Base-by-base conservation (phyloP, 2,329 filamentous ascomycete species). In the Tolypocladium paradoxum region DNA sequence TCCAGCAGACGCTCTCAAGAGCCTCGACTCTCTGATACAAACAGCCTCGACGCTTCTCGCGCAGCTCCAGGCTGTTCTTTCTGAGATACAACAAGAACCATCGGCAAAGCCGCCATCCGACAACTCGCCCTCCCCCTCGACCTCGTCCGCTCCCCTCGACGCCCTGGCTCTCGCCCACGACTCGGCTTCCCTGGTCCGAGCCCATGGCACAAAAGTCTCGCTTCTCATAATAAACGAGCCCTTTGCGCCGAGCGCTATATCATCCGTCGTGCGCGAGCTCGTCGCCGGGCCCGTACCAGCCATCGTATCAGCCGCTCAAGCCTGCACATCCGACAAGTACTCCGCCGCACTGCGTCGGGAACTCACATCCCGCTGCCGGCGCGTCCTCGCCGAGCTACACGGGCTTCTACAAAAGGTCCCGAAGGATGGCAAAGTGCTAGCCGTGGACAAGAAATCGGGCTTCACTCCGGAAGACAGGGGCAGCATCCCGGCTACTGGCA, bases 151-250 rank as follows among this genome's bases (percentile, higher is more conserved):
- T 16, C 55, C 66, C n/a, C 58, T 81, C 64, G 69, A 86, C 57
- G 76, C 83, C 11, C 77, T 96, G 27, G 72, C 82, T 16, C 77
- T 92, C 54, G 82, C 91, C 35, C 79, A 81, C 61, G 85, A 91
- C 61, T 79, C 87, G 0, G 81, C 88, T 0, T 80, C 77, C 29
- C 76, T 95, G 6, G 81, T 96, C 55, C 84, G 82, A 65, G 88
- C 90, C 0, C 90, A 96, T 65, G 81, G 85, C 2, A 96, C 90
- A 6, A 96, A 95, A 57, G 77, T 96, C 29, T 92, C 88, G 0
- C 83, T 96, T 1, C 79, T 97, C 14, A 81, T 93, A 1, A 87
- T 95, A 63, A 96, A 88, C 63, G 80, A 88, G 20, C 91, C 92
- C 0, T 95, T 95, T 60, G 93, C 90, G 0, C 84, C 88, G 0